These are phyloP conservation scores for Priceomyces melissophilus DNA, from an alignment of 805 yeast species.

Conservation along the genomic window DNA sequence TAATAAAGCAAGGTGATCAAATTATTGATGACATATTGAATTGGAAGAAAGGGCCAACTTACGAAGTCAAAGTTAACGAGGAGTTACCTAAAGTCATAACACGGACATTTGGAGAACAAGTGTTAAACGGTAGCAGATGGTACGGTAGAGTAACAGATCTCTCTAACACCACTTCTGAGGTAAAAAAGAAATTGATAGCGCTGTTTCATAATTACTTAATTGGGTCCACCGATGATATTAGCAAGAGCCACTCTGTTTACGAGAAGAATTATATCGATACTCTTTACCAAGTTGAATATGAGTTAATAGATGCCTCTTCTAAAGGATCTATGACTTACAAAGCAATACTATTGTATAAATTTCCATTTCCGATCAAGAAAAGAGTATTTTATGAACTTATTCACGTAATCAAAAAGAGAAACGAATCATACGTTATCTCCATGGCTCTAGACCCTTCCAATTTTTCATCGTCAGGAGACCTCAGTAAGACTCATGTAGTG, in stretches of 20 bases:
- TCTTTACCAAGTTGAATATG: slow-evolving; percentile 19
- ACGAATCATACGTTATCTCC: slow-evolving; percentile 28
- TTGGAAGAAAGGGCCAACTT: slow-evolving; percentile 6
- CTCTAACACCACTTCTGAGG: slow-evolving; percentile 1
- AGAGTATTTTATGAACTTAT: slow-evolving; percentile 37
- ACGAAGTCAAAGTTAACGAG: slow-evolving; percentile 1
- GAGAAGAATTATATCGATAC: slow-evolving; percentile 37
- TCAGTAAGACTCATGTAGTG: slow-evolving; percentile 9
- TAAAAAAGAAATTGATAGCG: slow-evolving; percentile 5
- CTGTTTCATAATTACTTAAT: slow-evolving; percentile 12
- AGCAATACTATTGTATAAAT: slow-evolving; percentile 29
- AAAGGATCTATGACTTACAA: slow-evolving; percentile 19
- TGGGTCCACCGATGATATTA: slow-evolving; percentile 11
- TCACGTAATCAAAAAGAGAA: slow-evolving; percentile 20
- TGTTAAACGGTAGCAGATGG: slow-evolving; percentile 11
- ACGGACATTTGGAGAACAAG: slow-evolving; percentile 5
- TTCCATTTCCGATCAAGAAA: slow-evolving; percentile 34
- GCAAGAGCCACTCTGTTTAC: slow-evolving; percentile 30
- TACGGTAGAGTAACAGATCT: slow-evolving; percentile 12
- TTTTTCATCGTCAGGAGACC: slow-evolving; percentile 7
- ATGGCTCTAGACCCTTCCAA: slow-evolving; percentile 29
- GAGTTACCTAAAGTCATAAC: neutral
- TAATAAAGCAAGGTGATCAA: slow-evolving; percentile 2
- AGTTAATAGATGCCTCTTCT: slow-evolving; percentile 11
- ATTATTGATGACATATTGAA: slow-evolving; percentile 5